A percentile compares a stretch with the other conserved stretches of the same genome.
phyloP scores from a whole-genome alignment of 2,329 filamentous ascomycete species.

The Thielaviopsis cerberus region DNA sequence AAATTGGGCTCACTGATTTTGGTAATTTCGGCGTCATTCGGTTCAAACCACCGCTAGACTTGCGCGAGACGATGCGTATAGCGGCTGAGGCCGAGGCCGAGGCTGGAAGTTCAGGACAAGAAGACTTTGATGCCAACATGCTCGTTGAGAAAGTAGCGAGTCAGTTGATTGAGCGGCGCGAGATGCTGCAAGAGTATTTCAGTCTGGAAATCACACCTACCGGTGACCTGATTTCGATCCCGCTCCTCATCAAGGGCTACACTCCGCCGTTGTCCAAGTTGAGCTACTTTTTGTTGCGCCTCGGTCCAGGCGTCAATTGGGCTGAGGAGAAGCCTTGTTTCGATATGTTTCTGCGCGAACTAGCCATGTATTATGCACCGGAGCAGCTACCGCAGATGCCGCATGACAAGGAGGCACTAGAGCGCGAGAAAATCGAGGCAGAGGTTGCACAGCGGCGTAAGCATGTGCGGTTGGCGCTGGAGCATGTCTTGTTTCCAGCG shows the following conservation, averaged over 20 bases:
- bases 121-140: conserved; percentile 46
- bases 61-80: conserved; percentile 52
- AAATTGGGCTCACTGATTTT: conserved; percentile 85
- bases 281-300: conserved; percentile 66
- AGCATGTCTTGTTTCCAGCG: conserved; percentile 77
- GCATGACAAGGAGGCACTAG: conserved; percentile 18
- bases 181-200: conserved; percentile 90
- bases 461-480: conserved; percentile 57
- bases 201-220: conserved; percentile 61
- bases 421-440: conserved; percentile 26
- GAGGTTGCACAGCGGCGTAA: conserved; percentile 40
- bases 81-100: conserved; percentile 54
- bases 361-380: conserved; percentile 80
- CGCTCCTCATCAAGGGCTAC: conserved; percentile 76
- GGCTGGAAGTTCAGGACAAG: no score
- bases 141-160: conserved; percentile 46
- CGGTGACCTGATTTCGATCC: conserved; percentile 61
- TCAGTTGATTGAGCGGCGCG: conserved; percentile 55
- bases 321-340: conserved; percentile 70
- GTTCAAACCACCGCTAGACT: conserved; percentile 55
- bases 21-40: conserved; percentile 78
- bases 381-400: conserved; percentile 51
- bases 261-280: conserved; percentile 71
- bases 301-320: conserved; percentile 85
- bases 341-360: conserved; percentile 61